Evolutionary conservation across 768 basidiomycete species (phyloP).

Genomic region (Macrolepiota dolichaula): DNA sequence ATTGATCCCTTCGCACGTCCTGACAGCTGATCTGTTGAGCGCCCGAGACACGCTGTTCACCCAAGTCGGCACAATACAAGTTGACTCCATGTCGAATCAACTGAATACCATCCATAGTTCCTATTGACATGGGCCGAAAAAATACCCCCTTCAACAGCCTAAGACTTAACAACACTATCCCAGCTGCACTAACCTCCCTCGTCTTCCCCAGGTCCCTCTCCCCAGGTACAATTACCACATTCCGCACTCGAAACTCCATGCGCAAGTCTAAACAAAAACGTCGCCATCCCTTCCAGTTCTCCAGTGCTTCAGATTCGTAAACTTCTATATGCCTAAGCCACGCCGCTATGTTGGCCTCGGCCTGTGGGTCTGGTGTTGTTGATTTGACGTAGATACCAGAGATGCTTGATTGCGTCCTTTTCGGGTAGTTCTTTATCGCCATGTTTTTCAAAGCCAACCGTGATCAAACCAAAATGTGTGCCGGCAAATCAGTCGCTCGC

Average conservation of each 20-base stretch:
- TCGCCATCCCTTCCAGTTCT: slow-evolving; percentile 89
- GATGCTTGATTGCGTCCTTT: slow-evolving; percentile 89
- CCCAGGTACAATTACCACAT: slow-evolving; percentile 81
- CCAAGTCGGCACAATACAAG: too few relatives aligned
- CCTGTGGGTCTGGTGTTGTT: slow-evolving; percentile 51
- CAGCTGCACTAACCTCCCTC: slow-evolving; percentile 79
- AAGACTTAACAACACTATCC: slow-evolving; percentile 86
- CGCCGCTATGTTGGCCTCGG: slow-evolving; percentile 71
- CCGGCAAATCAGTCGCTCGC: too few relatives aligned
- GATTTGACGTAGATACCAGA: slow-evolving; percentile 94
- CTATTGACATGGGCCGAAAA: too few relatives aligned
- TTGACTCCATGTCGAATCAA: too few relatives aligned
- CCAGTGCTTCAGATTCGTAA: slow-evolving; percentile 79
- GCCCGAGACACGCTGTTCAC: too few relatives aligned
- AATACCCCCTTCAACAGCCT: slow-evolving; percentile 94
- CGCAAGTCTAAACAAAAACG: slow-evolving; percentile 81
- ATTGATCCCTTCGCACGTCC: too few relatives aligned
- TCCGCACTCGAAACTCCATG: slow-evolving; percentile 94
- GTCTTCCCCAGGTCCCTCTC: slow-evolving; percentile 76
- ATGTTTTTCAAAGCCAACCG: slow-evolving; percentile 62
- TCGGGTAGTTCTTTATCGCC: slow-evolving; percentile 82
- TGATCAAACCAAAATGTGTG: background rate
- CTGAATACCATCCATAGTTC: too few relatives aligned
- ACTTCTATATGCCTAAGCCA: slow-evolving; percentile 97
- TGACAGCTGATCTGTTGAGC: too few relatives aligned